Evolutionary conservation across 1,139 yeast species (phyloP), one percentile per base, ranked within the genome.

Genomic region (Trichomonascaceae sp.): DNA sequence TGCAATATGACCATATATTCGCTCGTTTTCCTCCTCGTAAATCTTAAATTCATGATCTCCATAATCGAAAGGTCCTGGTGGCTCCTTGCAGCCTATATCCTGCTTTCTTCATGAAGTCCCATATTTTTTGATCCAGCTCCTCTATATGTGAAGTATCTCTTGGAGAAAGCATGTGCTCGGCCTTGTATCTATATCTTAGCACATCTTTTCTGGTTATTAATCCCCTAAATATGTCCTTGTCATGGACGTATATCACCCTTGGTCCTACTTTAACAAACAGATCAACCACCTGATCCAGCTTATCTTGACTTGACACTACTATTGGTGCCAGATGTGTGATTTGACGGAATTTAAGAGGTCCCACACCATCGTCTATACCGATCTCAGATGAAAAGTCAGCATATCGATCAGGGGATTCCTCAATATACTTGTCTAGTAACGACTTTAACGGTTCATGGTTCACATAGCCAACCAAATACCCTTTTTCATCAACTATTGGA

Each of bases 251-350:
- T 1, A 93, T 77, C 43, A 83, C 78, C 43, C 89, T 74, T 3
- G 97, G 96, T 0, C 98, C 97, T 43, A 90, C 67, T 60, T 86
- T 84, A 56, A 82, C 79, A 68, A 93, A 93, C 18, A 88, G 73
- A 49, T 85, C 87, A 56, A 84, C 73, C 1, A 85, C 79, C 44
- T 80, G 77, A 59, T 85, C 87, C 43, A 90, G 71, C 0, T 87
- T 77, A 0, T 84, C 75, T 38, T 72, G 67, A 1, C 81, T 69
- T 51, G 78, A 74, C 0, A 88, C 82, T 0, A 82, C 77, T 18
- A 90, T 68, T 1, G 96, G 95, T 13, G 89, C 80, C 20, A 69
- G 64, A 22, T 44, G 36, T 8, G 45, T 48, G 10, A 48, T 18
- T 15, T 39, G 30, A 2, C 45, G 45, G 4, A 39, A 36, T 19